Conservation (phyloP, 352 stramenopile species). For the Phytophthora nicotianae region DNA sequence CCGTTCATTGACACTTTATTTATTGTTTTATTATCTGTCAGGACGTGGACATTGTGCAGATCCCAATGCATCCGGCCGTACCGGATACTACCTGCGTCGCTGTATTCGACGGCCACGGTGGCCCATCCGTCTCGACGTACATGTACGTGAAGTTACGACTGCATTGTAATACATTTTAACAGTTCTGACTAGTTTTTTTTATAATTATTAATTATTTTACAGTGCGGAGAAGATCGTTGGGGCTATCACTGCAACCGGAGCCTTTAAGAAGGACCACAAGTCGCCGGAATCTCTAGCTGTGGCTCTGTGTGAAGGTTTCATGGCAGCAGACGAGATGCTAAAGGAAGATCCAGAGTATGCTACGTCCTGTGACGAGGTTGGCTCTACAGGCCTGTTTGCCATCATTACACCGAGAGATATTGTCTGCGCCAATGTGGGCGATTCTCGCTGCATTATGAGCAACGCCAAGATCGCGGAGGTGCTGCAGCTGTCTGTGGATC, state of each 20-base stretch:
- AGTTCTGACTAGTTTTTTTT: conserved; percentile 13
- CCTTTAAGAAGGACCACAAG: conserved; percentile 80
- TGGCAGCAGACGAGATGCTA: conserved; percentile 70
- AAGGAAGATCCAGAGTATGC: conserved; percentile 73
- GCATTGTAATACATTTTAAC: conserved; percentile 1
- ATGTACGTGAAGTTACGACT: conserved; percentile 47
- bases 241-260: conserved; percentile 65
- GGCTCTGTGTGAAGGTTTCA: conserved; percentile 79
- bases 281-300: conserved; percentile 73
- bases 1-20: conserved; percentile 4
- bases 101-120: conserved; percentile 87
- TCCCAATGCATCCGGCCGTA: conserved; percentile 62
- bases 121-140: conserved; percentile 63
- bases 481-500: conserved; percentile 83
- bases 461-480: conserved; percentile 72
- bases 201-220: conserved; percentile 11
- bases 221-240: conserved; percentile 76
- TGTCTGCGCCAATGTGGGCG: conserved; percentile 83
- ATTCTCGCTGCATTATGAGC: conserved; percentile 87
- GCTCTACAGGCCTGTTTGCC: conserved; percentile 81
- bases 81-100: conserved; percentile 71
- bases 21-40: conserved; percentile 26
- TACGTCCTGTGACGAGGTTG: conserved; percentile 75
- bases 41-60: conserved; percentile 77
- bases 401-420: conserved; percentile 85